These are phyloP conservation scores for Amanita pseudoporphyria DNA, from an alignment of 768 basidiomycete species.

Conservation along the genomic window DNA sequence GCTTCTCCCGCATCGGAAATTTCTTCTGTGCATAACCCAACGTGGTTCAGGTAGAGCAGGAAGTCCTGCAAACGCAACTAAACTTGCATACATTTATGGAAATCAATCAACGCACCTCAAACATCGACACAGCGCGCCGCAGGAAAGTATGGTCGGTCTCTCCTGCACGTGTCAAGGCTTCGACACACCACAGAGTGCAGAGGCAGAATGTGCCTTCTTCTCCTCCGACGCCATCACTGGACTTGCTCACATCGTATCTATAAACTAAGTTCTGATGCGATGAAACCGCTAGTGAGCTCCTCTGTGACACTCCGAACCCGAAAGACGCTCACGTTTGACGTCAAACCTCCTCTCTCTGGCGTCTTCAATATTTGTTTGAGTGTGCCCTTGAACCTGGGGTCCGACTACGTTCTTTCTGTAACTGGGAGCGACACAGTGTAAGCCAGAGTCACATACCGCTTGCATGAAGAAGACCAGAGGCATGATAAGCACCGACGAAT, in stretches of 20 bases:
- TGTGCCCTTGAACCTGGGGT: constrained; percentile 83
- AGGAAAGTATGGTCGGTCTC: constrained; percentile 63
- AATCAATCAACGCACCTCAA: constrained; percentile 49
- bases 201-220: constrained; percentile 94
- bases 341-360: constrained; percentile 85
- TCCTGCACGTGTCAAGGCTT: constrained; percentile 84
- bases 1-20: constrained; percentile 81
- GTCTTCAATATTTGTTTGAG: constrained; percentile 76
- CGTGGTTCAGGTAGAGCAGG: constrained; percentile 76
- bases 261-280: constrained; percentile 72
- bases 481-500: constrained; percentile 87
- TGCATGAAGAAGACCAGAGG: constrained; percentile 90
- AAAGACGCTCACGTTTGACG: constrained; percentile 57
- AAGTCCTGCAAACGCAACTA: constrained; percentile 42
- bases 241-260: constrained; percentile 79
- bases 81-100: background rate
- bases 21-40: constrained; percentile 80
- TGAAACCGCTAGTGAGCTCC: background rate
- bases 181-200: constrained; percentile 81
- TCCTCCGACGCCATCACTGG: constrained; percentile 91
- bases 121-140: constrained; percentile 69
- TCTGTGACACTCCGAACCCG: background rate
- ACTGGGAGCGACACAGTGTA: background rate
- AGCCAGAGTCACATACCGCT: constrained; percentile 35
- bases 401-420: constrained; percentile 37